Percentiles rank a stretch among this genome's conserved stretches.
These are phyloP conservation scores for Termitomyces sp. DNA, from an alignment of 768 basidiomycete genomes.

Conservation along the genomic window DNA sequence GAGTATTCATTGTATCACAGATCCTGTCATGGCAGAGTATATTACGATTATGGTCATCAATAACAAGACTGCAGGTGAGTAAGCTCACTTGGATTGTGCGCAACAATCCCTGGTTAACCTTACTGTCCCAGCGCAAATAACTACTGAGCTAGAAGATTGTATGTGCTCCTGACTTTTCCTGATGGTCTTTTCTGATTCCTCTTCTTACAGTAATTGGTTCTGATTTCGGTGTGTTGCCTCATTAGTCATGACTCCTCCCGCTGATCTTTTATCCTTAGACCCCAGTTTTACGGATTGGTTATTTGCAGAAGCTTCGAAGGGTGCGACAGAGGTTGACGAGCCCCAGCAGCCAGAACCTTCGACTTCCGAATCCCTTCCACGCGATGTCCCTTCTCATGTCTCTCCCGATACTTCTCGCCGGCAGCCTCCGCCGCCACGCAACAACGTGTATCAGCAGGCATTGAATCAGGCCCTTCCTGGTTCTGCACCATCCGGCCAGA, in stretches of 20 bases:
- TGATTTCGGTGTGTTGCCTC: conserved; percentile 60
- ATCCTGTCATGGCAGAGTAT: conserved; percentile 91
- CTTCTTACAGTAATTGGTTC: conserved; percentile 60
- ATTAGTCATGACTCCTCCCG: conserved; percentile 12
- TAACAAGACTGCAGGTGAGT: conserved; percentile 75
- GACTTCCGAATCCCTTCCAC: conserved; percentile 29
- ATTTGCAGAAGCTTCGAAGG: conserved; percentile 76
- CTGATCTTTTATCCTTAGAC: conserved; percentile 45
- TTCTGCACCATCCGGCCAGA: conserved; percentile 48
- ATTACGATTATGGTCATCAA: conserved; percentile 96
- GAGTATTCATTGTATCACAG: conserved; percentile 31
- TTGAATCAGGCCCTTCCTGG: conserved; percentile 60
- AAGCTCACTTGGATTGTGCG: neutral
- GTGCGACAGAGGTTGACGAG: conserved; percentile 49
- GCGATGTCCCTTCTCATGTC: conserved; percentile 28
- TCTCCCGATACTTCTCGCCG: conserved; percentile 40
- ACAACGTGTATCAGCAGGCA: conserved; percentile 70
- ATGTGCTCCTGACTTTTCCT: conserved; percentile 18
- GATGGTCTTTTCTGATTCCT: neutral
- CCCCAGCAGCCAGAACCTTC: conserved; percentile 34
- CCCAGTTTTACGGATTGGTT: conserved; percentile 86
- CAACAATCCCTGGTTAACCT: conserved; percentile 10
- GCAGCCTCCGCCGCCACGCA: conserved; percentile 46
- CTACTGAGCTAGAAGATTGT: conserved; percentile 84
- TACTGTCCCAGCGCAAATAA: conserved; percentile 67